Evolutionary conservation across 2,329 filamentous ascomycete genomes (phyloP), one percentile per base, ranked within the genome.

Genomic region (Fusarium avenaceum): DNA sequence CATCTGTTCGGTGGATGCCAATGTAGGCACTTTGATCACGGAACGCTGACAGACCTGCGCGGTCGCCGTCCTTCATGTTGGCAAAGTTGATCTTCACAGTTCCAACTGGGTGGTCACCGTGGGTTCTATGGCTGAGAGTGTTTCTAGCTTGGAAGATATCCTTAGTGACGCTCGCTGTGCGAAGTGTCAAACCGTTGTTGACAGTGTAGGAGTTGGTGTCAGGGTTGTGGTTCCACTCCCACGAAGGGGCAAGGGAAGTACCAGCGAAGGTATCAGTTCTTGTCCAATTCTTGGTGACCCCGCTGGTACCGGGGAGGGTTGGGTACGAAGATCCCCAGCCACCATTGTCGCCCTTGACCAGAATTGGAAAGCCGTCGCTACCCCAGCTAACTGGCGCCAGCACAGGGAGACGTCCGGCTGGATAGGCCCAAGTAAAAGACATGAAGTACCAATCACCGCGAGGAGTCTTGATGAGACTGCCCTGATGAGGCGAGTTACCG

Each of bases 171-270:
- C 82, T 85, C 2, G 83, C 83, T 3, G 86, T 83, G 28, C 74
- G 76, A 2, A 89, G 77, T 0, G 77, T 80, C 4, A 89, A 69
- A 3, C 84, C 82, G 30, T 81, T 76, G 40, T 78, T 73, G 13
- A 87, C 77, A 3, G 70, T 73, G 69, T 76, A 89, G 10, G 81
- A 83, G 11, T 74, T 76, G 1, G 75, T 79, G 56, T 89, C 85
- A 0, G 87, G 87, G 72, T 89, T 88, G 67, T 89, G 87, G 70
- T 89, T 89, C 86, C 86, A 89, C 72, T 89, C 86, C 84, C 85
- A 89, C 3, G 81, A 76, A 0, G 80, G 78, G 8, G 77, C 73
- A 1, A 89, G 77, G 0, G 75, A 65, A 0, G 76, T 70, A 1
- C 82, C 83, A 0, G 64, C 48, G 64, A 89, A 89, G 0, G 60